Conservation (phyloP, 2,329 filamentous ascomycete genomes). For the Dothistroma septosporum region DNA sequence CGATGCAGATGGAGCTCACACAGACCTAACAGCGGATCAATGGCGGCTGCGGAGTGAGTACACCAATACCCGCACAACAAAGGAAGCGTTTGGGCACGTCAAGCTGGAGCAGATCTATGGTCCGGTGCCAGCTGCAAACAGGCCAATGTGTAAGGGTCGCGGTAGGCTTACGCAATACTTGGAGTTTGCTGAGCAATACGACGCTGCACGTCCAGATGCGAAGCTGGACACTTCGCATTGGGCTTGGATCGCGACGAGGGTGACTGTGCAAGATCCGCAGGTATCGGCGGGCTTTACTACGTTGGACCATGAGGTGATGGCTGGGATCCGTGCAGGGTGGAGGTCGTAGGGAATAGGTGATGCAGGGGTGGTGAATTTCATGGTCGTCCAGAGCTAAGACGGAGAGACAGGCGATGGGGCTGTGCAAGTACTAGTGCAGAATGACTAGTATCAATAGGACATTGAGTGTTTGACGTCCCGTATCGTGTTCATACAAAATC, state of each 20-base stretch:
- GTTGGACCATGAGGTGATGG: neutral
- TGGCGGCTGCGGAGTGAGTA: constrained; percentile 8
- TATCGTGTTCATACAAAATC: no score
- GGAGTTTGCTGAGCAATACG: constrained; percentile 9
- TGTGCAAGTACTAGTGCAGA: no score
- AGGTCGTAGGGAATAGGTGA: neutral
- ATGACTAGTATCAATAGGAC: no score
- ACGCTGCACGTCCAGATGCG: constrained; percentile 2
- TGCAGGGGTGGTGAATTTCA: no score
- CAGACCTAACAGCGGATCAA: constrained; percentile 12
- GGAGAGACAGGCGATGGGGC: no score
- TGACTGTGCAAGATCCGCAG: neutral
- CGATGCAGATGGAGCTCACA: constrained; percentile 2
- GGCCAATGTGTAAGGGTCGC: constrained; percentile 14
- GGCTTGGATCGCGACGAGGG: constrained; percentile 11
- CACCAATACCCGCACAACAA: neutral
- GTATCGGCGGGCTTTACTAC: neutral
- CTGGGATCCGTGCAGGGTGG: neutral
- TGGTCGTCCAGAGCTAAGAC: no score
- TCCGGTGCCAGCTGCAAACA: constrained; percentile 5
- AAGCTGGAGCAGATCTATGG: constrained; percentile 7
- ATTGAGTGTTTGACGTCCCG: no score
- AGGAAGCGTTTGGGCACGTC: neutral
- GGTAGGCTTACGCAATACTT: constrained; percentile 16
- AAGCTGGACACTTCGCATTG: constrained; percentile 18